Base-by-base conservation (phyloP, 1,284 basidiomycete species). In the Apiotrichum veenhuisii region DNA sequence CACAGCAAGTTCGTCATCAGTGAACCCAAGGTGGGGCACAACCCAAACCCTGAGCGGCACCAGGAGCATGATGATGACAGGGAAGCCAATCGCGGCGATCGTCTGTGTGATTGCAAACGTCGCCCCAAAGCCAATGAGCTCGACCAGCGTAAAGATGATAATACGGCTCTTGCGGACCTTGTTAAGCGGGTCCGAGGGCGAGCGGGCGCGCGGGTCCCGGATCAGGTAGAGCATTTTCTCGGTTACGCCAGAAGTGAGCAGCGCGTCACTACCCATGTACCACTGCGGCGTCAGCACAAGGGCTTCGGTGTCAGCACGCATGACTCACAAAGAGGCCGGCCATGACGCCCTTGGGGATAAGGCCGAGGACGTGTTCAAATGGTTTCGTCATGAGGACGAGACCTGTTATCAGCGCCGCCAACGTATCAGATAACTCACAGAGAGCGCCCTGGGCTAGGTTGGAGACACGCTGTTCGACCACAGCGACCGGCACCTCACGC, bases 21-120 rank as follows among this genome's bases (percentile, higher is more conserved):
- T 87, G 74, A 98, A 95, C 1, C 88, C 84, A 34, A 92, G 76
- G 22, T 79, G 80, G 1, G 94, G 92, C 4, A 97, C 81, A 17
- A 91, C 62, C 57, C 81, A 81, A 42, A 84, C 83, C 45, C 95
- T 81, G 8, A 95, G 65, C 0, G 94, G 94, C n/a, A 97, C 83
- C 20, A 98, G 81, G 20, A 91, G 76, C 68, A 90, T 84, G 69
- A 97, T 96, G 62, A 96, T 84, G 41, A 96, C 82, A 0, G 93
- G 92, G 73, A 97, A 97, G 1, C 89, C 91, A 55, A 96, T 91
- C 0, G 89, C 88, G 51, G 88, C 90, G 52, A 90, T 87, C 0
- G 92, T 97, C 73, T 96, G 92, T 0, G 90, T 92, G 64, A 97
- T 87, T 0, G 89, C 89, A 71, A 96, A 91, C 0, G 92, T 94